A percentile compares a stretch with the other conserved stretches of the same genome.
Evolutionary conservation across 129 eudicot genomes (phyloP).

Genomic region (Erigeron canadensis): DNA sequence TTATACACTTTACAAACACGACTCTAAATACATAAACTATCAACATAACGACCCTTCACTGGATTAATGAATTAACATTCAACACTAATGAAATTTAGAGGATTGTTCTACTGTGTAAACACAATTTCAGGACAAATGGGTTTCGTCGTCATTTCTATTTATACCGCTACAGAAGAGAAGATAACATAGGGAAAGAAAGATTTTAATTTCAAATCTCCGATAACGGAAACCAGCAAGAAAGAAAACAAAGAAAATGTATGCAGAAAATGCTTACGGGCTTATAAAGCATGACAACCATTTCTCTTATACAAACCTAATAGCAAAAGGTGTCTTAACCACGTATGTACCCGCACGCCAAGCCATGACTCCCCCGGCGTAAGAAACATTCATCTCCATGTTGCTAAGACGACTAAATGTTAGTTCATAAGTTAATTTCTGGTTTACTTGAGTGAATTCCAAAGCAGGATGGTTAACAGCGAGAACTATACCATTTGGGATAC

Average conservation of each 20-base stretch:
- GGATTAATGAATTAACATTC: too few species aligned
- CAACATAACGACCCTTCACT: too few species aligned
- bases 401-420: constrained; percentile 29
- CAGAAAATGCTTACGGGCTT: constrained; percentile 11
- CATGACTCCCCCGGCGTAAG: constrained; percentile 35
- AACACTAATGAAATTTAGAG: background rate
- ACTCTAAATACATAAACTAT: too few species aligned
- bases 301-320: constrained; percentile 24
- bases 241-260: background rate
- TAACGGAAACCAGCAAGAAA: constrained; percentile 4
- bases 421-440: constrained; percentile 36
- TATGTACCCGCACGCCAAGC: constrained; percentile 35
- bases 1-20: too few species aligned
- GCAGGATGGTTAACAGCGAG: constrained; percentile 9
- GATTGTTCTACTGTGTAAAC: background rate
- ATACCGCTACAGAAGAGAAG: background rate
- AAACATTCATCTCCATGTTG: background rate
- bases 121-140: background rate
- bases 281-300: background rate
- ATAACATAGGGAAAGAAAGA: background rate
- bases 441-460: constrained; percentile 25
- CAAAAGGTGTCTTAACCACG: constrained; percentile 44
- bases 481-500: constrained; percentile 28
- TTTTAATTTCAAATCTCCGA: background rate
- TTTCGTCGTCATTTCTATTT: background rate